phyloP scores from a whole-genome alignment of 2,329 filamentous ascomycete species.

The Cladosporium sp. region DNA sequence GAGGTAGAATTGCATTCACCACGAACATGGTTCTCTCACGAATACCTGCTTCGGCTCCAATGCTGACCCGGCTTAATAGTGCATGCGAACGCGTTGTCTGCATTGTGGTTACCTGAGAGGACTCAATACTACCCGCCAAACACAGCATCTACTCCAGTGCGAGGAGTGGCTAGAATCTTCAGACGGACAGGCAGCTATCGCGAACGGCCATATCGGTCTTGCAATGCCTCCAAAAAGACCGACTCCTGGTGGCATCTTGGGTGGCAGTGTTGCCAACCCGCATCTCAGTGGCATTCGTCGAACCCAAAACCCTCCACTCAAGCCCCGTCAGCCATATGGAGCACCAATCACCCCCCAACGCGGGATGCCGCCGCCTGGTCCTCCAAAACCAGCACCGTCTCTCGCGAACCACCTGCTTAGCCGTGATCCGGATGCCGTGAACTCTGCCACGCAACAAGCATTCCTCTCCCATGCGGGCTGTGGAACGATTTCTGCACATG shows the following conservation, averaged over 20 bases:
- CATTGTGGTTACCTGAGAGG: constrained; percentile 48
- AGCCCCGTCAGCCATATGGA: constrained; percentile 15
- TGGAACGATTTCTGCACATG: constrained; percentile 54
- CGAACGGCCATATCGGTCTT: constrained; percentile 21
- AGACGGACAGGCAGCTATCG: constrained; percentile 38
- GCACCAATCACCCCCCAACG: constrained; percentile 17
- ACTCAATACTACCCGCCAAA: constrained; percentile 49
- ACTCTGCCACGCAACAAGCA: constrained; percentile 58
- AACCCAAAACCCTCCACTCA: constrained; percentile 9
- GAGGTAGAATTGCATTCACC: neutral
- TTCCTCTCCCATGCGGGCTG: constrained; percentile 64
- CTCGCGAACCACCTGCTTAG: constrained; percentile 57
- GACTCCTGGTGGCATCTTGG: constrained; percentile 36
- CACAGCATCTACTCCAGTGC: constrained; percentile 47
- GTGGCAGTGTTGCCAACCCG: constrained; percentile 45
- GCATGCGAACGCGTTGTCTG: constrained; percentile 45
- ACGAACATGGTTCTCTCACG: too few relatives aligned
- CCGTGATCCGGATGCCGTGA: constrained; percentile 45
- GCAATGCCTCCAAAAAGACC: constrained; percentile 12
- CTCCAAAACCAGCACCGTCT: constrained; percentile 36
- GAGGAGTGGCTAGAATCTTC: constrained; percentile 41
- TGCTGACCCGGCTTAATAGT: neutral
- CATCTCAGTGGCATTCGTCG: constrained; percentile 16
- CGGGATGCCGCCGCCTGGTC: constrained; percentile 31
- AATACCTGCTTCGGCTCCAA: neutral